Conservation (phyloP, 2,329 filamentous ascomycete genomes). For the Aspergillus pseudoterreus region DNA sequence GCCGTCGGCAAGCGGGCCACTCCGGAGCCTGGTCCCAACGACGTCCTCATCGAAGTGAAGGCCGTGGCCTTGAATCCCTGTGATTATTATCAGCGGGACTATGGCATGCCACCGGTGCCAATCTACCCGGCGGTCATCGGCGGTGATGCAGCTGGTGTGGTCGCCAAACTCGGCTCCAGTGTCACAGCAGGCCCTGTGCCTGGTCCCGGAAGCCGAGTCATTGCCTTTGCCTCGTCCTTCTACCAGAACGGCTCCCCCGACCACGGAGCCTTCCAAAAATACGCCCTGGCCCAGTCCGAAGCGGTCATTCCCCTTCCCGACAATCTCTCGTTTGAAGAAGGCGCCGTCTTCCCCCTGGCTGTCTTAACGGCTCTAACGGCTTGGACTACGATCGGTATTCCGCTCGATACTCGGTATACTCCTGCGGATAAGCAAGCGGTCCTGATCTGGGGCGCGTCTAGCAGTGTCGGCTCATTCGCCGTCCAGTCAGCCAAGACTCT, state of each 20-base stretch:
- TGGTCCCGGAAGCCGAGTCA: slow-evolving; percentile 26
- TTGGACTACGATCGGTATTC: slow-evolving; percentile 23
- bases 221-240: slow-evolving; percentile 28
- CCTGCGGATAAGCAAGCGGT: slow-evolving; percentile 15
- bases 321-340: slow-evolving; percentile 22
- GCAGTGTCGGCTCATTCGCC: slow-evolving; percentile 12
- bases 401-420: slow-evolving; percentile 17
- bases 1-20: slow-evolving; percentile 16
- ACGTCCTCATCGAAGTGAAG: slow-evolving; percentile 40
- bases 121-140: slow-evolving; percentile 25
- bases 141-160: slow-evolving; percentile 29
- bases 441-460: slow-evolving; percentile 14
- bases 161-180: slow-evolving; percentile 25
- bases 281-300: slow-evolving; percentile 28
- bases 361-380: slow-evolving; percentile 13
- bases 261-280: slow-evolving; percentile 27
- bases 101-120: slow-evolving; percentile 16
- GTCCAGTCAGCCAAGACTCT: slow-evolving; percentile 36
- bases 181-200: slow-evolving; percentile 13
- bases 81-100: slow-evolving; percentile 27
- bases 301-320: slow-evolving; percentile 28
- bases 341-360: slow-evolving; percentile 24
- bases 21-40: slow-evolving; percentile 29
- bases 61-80: slow-evolving; percentile 43
- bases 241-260: slow-evolving; percentile 22